Conservation (phyloP, 768 basidiomycete genomes). For the Hygrophorus russula region DNA sequence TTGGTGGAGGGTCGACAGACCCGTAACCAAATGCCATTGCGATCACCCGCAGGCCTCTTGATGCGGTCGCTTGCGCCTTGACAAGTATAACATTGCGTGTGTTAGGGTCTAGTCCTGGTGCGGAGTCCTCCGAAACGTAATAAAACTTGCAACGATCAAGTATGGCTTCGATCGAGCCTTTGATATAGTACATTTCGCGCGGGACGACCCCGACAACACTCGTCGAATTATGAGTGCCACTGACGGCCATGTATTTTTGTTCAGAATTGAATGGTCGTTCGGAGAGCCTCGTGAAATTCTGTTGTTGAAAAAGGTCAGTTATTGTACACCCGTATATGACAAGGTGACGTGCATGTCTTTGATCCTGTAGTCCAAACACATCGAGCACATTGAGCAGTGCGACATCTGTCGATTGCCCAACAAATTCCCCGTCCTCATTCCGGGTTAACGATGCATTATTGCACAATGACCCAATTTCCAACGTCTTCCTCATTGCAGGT, state of each 20-base stretch:
- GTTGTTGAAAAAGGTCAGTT: background rate
- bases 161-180: conserved; percentile 85
- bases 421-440: conserved; percentile 60
- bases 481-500: conserved; percentile 58
- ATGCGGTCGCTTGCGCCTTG: conserved; percentile 62
- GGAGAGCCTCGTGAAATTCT: conserved; percentile 61
- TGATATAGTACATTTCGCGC: conserved; percentile 80
- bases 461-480: conserved; percentile 81
- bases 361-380: conserved; percentile 56
- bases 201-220: conserved; percentile 20
- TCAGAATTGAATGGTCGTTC: conserved; percentile 93
- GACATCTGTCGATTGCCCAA: conserved; percentile 91
- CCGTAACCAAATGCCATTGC: conserved; percentile 88
- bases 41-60: conserved; percentile 74
- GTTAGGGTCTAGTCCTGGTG: conserved; percentile 62
- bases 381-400: conserved; percentile 76
- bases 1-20: conserved; percentile 30
- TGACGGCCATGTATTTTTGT: conserved; percentile 87
- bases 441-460: conserved; percentile 67
- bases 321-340: background rate
- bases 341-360: conserved; percentile 38
- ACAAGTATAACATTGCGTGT: conserved; percentile 57
- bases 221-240: conserved; percentile 45
- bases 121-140: conserved; percentile 83
- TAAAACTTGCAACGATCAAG: conserved; percentile 82